Evolutionary conservation across 208 protist species (phyloP).

Genomic region (Trypanosomatidae sp.): DNA sequence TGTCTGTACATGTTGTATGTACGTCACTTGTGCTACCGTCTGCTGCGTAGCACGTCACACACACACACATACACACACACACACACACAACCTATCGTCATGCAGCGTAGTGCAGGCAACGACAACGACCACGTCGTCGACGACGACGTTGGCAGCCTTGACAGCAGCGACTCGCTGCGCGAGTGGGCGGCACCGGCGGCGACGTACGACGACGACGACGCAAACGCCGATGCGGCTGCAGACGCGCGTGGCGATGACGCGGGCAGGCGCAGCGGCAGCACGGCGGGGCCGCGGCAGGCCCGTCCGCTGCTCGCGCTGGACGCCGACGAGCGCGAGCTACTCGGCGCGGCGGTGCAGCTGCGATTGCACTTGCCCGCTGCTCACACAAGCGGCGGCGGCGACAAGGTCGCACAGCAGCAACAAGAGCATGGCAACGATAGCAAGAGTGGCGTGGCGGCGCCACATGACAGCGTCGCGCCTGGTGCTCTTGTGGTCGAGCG

Average conservation of each 20-base stretch:
- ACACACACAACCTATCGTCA: too few relatives aligned
- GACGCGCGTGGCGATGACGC: too few relatives aligned
- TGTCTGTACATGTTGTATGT: background rate
- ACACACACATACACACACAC: too few relatives aligned
- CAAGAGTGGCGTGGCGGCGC: too few relatives aligned
- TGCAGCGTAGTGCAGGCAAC: too few relatives aligned
- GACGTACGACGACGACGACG: background rate
- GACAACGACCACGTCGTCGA: too few relatives aligned
- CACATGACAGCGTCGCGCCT: too few relatives aligned
- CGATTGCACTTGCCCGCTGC: conserved; percentile 18
- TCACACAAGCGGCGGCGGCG: background rate
- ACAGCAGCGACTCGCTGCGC: conserved; percentile 60
- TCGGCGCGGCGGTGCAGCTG: conserved; percentile 25
- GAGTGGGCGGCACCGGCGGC: conserved; percentile 51
- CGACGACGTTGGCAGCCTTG: too few relatives aligned
- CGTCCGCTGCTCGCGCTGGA: conserved; percentile 13
- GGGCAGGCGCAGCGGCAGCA: too few relatives aligned
- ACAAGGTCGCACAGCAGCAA: conserved; percentile 4
- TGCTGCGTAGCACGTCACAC: too few relatives aligned
- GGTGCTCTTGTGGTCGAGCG: conserved; percentile 10
- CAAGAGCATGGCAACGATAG: conserved; percentile 2
- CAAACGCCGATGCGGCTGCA: too few relatives aligned
- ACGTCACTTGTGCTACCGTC: conserved; percentile 5
- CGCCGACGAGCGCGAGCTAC: conserved; percentile 53
- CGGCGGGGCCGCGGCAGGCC: background rate